Evolutionary conservation across 768 basidiomycete genomes (phyloP), one percentile per base, ranked within the genome.

Genomic region (Amanita thiersii): DNA sequence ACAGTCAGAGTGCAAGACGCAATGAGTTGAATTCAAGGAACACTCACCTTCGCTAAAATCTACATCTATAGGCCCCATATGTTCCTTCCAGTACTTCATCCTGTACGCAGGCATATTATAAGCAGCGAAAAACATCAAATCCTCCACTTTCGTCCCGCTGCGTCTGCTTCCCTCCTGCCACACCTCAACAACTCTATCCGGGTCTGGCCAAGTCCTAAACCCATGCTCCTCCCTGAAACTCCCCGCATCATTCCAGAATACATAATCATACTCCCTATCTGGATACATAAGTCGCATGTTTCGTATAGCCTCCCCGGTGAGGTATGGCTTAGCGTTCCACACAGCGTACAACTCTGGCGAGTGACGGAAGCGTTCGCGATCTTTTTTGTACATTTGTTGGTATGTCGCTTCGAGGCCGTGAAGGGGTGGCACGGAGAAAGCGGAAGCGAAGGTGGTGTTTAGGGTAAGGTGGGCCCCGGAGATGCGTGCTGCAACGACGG

Each of bases 191-290:
- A 76, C 60, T 10, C 70, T 56, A 8, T 23, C 44, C 3, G 57
- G 50, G 46, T 70, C 64, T 2, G 76, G 77, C 77, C 77, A 79
- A 11, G 26, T 31, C 3, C 40, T 43, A 49, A 70, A 78, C 10
- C 46, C 45, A 54, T 77, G 73, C 1, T 58, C 50, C 14, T 52
- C 43, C 9, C 74, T 54, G 49, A 79, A 75, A 45, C 72, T 70
- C 5, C 71, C 75, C 2, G 75, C 73, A 47, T 79, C 76, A 25
- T 58, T 65, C 77, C 76, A 79, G 46, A 79, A 78, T 1, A 65
- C 71, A 54, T 73, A 79, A 17, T 72, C 66, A 44, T 72, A 77
- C 7, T 51, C 41, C 45, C 58, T 50, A 3, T 58, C 58, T n/a
- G 45, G 21, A 1, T 12, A n/a, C n/a, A n/a, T n/a, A n/a, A n/a